phyloP scores from a whole-genome alignment of 257 asterid genomes.

The Voacanga thouarsii region DNA sequence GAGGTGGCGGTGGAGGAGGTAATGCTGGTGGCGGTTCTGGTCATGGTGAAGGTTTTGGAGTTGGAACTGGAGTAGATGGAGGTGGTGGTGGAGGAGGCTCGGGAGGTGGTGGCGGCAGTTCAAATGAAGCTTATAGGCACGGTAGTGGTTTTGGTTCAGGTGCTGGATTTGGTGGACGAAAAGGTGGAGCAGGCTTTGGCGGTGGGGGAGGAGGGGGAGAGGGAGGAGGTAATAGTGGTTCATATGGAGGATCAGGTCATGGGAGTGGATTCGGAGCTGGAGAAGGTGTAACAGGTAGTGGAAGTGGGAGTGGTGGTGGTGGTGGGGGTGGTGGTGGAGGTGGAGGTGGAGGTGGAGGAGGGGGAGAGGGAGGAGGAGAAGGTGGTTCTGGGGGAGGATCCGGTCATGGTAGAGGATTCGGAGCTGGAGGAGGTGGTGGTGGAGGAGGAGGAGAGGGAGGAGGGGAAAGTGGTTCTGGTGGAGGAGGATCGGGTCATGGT shows the following conservation, averaged over 20 bases:
- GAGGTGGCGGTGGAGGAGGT: slow-evolving; percentile 18
- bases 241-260: slow-evolving; percentile 14
- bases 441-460: slow-evolving; percentile 26
- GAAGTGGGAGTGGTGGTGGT: too few relatives aligned
- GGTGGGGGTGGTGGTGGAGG: slow-evolving; percentile 21
- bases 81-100: slow-evolving; percentile 19
- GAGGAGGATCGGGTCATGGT: slow-evolving; percentile 6
- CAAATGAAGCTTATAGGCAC: slow-evolving; percentile 9
- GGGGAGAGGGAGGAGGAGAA: slow-evolving; percentile 24
- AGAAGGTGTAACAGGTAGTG: not conserved
- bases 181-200: slow-evolving; percentile 13
- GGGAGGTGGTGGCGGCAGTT: slow-evolving; percentile 21
- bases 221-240: not conserved
- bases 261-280: slow-evolving; percentile 7
- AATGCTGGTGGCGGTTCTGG: slow-evolving; percentile 15
- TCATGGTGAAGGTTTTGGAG: not conserved
- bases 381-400: slow-evolving; percentile 17
- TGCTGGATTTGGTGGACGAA: slow-evolving; percentile 14
- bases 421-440: not conserved
- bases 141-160: slow-evolving; percentile 17
- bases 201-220: slow-evolving; percentile 15
- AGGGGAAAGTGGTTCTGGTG: slow-evolving; percentile 12
- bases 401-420: not conserved
- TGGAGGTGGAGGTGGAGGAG: slow-evolving; percentile 21
- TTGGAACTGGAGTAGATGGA: not conserved